Evolutionary conservation across 1,284 basidiomycete species (phyloP), one percentile per base, ranked within the genome.

Genomic region (Heterobasidion annosum): DNA sequence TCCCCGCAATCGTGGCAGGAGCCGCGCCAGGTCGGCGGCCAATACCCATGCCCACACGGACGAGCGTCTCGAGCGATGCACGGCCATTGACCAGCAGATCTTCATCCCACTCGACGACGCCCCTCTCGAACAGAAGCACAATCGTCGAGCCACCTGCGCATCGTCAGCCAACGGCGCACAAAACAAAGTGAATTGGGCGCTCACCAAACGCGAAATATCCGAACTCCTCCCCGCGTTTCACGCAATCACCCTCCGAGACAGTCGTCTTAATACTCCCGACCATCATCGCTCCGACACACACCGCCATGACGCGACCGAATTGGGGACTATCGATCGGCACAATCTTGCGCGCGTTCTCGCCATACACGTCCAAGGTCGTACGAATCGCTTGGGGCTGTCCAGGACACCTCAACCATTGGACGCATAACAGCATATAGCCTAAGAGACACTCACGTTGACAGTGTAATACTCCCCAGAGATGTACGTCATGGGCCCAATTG

Each of bases 261-360:
- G 92, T 92, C 8, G 89, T 88, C 59, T 85, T 71, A 63, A 95
- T 97, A 55, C 82, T 90, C 8, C 93, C 92, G 2, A 95, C 93
- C 92, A 94, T 94, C 92, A 95, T 94, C 1, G 92, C 92, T 13
- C 91, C 92, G 7, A 95, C 76, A 65, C 90, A 95, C 8, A 94
- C 90, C 1, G 84, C 85, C 83, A 94, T 91, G 34, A 96, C 91
- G 0, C 85, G 79, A 1, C 94, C 93, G 65, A 96, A 96, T 53
- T 86, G 81, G 0, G 85, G 82, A 58, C 83, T 92, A 58, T 95
- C 84, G 53, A 96, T 93, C 0, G 90, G 88, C 1, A 95, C 88
- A 48, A 97, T 84, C 74, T 92, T 92, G 35, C 94, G 77, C 3
- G 78, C 88, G 62, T 98, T 99, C 70, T 98, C 95, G 32, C 93